Percentiles rank a stretch among this genome's conserved stretches.
These are phyloP conservation scores for Pyrrhoderma noxium DNA, from an alignment of 1,284 basidiomycete species.

Conservation along the genomic window DNA sequence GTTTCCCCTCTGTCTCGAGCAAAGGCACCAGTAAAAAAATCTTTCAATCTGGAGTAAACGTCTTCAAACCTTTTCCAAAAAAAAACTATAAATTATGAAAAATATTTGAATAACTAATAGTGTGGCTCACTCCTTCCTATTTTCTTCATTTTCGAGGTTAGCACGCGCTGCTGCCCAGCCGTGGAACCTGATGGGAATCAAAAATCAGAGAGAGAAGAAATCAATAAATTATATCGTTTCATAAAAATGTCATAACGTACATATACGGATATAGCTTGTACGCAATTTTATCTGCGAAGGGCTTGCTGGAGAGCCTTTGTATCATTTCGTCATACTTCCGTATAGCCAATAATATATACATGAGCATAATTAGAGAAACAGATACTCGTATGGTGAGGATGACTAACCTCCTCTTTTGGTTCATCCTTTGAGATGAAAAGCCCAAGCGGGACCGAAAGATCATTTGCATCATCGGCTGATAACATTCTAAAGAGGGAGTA, in stretches of 20 bases:
- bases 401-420: constrained; percentile 34
- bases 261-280: constrained; percentile 48
- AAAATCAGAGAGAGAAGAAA: constrained; percentile 12
- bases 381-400: no score
- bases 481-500: constrained; percentile 42
- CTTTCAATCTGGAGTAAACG: constrained; percentile 47
- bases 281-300: constrained; percentile 46
- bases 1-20: constrained; percentile 11
- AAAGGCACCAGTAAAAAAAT: constrained; percentile 38
- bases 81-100: constrained; percentile 7
- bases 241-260: constrained; percentile 26
- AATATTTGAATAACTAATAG: constrained; percentile 29
- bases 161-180: constrained; percentile 70
- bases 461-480: constrained; percentile 42
- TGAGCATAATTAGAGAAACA: no score
- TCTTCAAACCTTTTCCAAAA: constrained; percentile 37
- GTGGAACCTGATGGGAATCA: constrained; percentile 42
- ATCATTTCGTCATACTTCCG: constrained; percentile 44
- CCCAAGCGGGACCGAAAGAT: constrained; percentile 48
- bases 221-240: no score
- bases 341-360: no score
- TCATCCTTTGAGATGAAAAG: constrained; percentile 60
- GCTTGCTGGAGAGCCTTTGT: constrained; percentile 41
- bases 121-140: constrained; percentile 42
- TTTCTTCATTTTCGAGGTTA: constrained; percentile 53